A percentile compares a stretch with the other conserved stretches of the same genome.
Conservation (phyloP, 345 rosid genomes). For the Citrus cavaleriei region DNA sequence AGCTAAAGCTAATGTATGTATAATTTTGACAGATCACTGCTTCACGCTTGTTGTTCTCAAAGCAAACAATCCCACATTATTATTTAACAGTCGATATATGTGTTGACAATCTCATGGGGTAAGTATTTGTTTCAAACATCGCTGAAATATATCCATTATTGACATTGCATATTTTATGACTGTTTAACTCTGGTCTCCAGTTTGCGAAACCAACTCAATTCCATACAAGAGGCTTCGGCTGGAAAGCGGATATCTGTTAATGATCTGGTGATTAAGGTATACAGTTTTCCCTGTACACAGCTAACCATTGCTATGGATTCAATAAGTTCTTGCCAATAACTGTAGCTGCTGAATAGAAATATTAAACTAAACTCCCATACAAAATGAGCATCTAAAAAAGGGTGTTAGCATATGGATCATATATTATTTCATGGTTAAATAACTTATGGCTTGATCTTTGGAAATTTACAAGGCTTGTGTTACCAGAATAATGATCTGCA, state of each 20-base stretch:
- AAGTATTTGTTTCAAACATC: conserved; percentile 23
- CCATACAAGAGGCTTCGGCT: conserved; percentile 85
- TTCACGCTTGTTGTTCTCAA: conserved; percentile 81
- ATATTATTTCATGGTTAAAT: background rate
- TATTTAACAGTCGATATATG: conserved; percentile 88
- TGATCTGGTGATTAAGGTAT: conserved; percentile 98
- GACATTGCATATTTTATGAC: background rate
- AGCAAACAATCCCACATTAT: conserved; percentile 98
- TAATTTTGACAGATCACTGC: conserved; percentile 73
- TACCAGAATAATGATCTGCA: background rate
- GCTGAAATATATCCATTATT: background rate
- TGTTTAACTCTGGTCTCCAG: conserved; percentile 35
- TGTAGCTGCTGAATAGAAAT: too few relatives aligned
- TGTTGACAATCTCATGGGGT: conserved; percentile 93
- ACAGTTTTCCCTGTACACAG: background rate
- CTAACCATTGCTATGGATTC: background rate
- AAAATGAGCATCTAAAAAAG: too few relatives aligned
- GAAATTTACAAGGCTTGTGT: background rate
- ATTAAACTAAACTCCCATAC: too few relatives aligned
- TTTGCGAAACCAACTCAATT: conserved; percentile 72
- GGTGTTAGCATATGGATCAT: background rate
- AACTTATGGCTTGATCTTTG: background rate
- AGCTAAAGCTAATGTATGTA: conserved; percentile 16
- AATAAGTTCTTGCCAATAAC: too few relatives aligned
- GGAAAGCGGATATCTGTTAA: conserved; percentile 89